Base-by-base conservation (phyloP, 768 basidiomycete species). In the Mycena belliarum region DNA sequence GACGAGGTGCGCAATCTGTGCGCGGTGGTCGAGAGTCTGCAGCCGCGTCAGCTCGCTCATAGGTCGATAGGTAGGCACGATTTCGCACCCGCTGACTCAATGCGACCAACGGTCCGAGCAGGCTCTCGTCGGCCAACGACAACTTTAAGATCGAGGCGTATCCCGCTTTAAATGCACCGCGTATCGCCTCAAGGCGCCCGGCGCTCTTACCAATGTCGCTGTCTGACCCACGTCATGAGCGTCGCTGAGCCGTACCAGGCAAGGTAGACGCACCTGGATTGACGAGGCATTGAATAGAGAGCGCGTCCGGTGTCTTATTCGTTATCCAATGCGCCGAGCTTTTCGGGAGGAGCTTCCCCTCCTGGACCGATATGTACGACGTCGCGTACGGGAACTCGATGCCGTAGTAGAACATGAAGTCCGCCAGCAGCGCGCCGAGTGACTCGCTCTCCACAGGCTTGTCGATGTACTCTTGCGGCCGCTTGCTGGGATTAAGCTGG, bases 361-460 rank as follows among this genome's bases (percentile, higher is more conserved):
- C 65, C 7, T 66, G 62, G 3, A 76, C 68, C 14, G 75, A 80
- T 8, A 83, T 76, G 57, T 75, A 79, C 18, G 68, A 71, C 16
- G 66, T 71, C 18, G 64, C 55, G 62, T 79, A 81, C 2, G 75
- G 72, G 57, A 80, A 79, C 1, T 65, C 50, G 21, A 74, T 70
- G 16, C 82, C 87, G 66, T 90, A 91, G 45, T 86, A 82, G 65
- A 82, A 76, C 61, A 90, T 76, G 64, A 91, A 88, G 61, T 87
- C 86, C 24, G 80, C 68, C 21, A 90, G 70, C 9, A 91, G 76
- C 2, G 75, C 69, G 6, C 89, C 89, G 3, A 90, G 76, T 0
- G 78, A 76, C 54, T 76, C 69, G 45, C 76, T 81, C 63, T 79
- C 73, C 51, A 79, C 70, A 6, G 87, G 84, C 52, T 72, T 66